Percentiles rank a stretch among this genome's conserved stretches.
phyloP scores from a whole-genome alignment of 2,329 filamentous ascomycete species.

The Teratosphaeria nubilosa region DNA sequence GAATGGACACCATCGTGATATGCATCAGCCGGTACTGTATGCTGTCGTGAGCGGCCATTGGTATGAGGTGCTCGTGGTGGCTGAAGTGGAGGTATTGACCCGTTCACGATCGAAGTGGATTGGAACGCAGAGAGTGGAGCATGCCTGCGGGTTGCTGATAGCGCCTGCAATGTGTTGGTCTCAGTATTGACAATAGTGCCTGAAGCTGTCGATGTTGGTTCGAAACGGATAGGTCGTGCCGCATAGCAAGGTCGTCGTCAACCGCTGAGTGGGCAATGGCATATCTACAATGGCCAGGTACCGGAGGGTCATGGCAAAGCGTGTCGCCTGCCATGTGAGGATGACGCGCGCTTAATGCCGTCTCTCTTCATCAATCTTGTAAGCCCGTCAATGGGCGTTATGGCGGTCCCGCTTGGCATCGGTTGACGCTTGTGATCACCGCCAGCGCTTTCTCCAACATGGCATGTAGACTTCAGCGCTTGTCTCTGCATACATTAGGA shows the following conservation, averaged over 20 bases:
- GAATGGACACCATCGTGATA: neutral
- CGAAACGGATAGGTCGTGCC: neutral
- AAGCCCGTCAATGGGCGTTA: neutral
- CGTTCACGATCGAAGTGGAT: neutral
- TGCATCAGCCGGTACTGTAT: neutral
- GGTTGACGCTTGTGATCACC: neutral
- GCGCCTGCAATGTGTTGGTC: neutral
- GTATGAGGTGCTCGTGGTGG: neutral
- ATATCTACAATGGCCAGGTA: neutral
- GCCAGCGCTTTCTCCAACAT: neutral
- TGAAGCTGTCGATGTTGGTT: neutral
- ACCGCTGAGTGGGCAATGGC: neutral
- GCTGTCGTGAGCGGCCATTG: neutral
- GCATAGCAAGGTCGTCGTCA: neutral
- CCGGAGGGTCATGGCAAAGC: neutral
- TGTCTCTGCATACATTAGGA: neutral
- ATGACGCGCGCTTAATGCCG: neutral
- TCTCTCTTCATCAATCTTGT: neutral
- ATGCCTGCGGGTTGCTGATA: neutral
- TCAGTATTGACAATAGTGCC: neutral
- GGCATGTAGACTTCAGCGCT: neutral
- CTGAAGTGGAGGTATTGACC: neutral
- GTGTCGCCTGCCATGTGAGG: neutral
- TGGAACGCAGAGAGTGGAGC: neutral
- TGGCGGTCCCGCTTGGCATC: neutral